Percentiles rank a stretch among this genome's conserved stretches.
Conservation (phyloP, 2,329 filamentous ascomycete genomes). For the Fusarium siculi region DNA sequence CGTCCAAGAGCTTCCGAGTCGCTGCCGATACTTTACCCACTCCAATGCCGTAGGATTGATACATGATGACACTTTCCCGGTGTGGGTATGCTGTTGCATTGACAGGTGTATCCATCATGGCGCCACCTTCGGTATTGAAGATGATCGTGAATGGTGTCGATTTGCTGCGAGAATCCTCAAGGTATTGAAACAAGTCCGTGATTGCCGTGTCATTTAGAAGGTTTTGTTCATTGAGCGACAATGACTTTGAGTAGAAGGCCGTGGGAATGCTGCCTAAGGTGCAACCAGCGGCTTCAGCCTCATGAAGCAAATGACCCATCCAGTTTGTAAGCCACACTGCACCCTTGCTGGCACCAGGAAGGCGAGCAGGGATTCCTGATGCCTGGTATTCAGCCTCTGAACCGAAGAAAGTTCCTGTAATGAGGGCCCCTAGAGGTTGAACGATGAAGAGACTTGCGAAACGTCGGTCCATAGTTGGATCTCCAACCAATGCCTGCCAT, state of each 20-base stretch:
- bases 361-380: slow-evolving; percentile 58
- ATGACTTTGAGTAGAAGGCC: slow-evolving; percentile 67
- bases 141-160: slow-evolving; percentile 70
- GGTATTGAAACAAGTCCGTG: slow-evolving; percentile 62
- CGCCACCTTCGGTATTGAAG: slow-evolving; percentile 71
- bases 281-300: slow-evolving; percentile 61
- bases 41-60: slow-evolving; percentile 69
- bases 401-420: slow-evolving; percentile 72
- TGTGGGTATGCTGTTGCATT: slow-evolving; percentile 71
- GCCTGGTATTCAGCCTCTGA: slow-evolving; percentile 65
- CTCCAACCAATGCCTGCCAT: slow-evolving; percentile 68
- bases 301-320: slow-evolving; percentile 66
- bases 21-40: slow-evolving; percentile 56
- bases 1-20: slow-evolving; percentile 62
- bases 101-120: slow-evolving; percentile 64
- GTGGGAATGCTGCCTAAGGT: slow-evolving; percentile 58
- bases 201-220: slow-evolving; percentile 59
- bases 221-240: slow-evolving; percentile 63
- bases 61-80: slow-evolving; percentile 71
- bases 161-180: slow-evolving; percentile 60
- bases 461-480: slow-evolving; percentile 66
- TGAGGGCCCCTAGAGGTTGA: slow-evolving; percentile 63
- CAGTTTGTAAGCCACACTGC: slow-evolving; percentile 69
- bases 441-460: slow-evolving; percentile 68
- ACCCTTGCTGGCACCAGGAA: slow-evolving; percentile 54